Evolutionary conservation across 352 stramenopile genomes (phyloP).

Genomic region (Pythium brassicae): DNA sequence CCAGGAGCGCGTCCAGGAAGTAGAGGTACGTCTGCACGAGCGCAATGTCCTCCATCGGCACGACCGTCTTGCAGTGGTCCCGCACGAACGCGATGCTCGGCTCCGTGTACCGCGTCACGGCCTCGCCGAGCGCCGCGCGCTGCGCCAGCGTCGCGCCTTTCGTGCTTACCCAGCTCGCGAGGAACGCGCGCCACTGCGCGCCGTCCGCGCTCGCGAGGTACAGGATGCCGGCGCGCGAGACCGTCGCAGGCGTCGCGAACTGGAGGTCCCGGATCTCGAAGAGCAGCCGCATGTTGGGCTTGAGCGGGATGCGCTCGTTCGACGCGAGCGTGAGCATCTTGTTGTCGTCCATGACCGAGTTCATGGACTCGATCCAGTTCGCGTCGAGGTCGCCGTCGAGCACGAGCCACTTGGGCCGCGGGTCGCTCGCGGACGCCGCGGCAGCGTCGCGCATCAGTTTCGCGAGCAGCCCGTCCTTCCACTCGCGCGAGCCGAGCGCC

Average conservation of each 20-base stretch:
- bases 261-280: constrained; percentile 96
- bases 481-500: constrained; percentile 91
- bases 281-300: constrained; percentile 92
- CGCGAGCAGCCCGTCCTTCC: constrained; percentile 94
- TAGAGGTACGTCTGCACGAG: constrained; percentile 91
- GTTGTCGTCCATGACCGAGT: constrained; percentile 89
- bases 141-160: constrained; percentile 58
- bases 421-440: constrained; percentile 49
- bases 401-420: constrained; percentile 92
- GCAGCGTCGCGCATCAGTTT: constrained; percentile 93
- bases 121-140: constrained; percentile 44
- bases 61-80: constrained; percentile 84
- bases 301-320: constrained; percentile 95
- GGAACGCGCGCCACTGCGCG: constrained; percentile 90
- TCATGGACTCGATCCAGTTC: constrained; percentile 90
- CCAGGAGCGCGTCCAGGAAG: constrained; percentile 86
- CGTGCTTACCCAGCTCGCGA: constrained; percentile 88
- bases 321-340: constrained; percentile 89
- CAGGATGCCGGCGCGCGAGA: constrained; percentile 93
- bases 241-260: constrained; percentile 93
- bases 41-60: constrained; percentile 89
- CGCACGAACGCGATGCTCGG: constrained; percentile 83
- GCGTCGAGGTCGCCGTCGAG: constrained; percentile 89
- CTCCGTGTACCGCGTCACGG: constrained; percentile 86
- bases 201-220: constrained; percentile 92